Percentiles rank a stretch among this genome's conserved stretches.
These are phyloP conservation scores for Leccinum pachyderme DNA, from an alignment of 1,284 basidiomycete species.

Conservation along the genomic window DNA sequence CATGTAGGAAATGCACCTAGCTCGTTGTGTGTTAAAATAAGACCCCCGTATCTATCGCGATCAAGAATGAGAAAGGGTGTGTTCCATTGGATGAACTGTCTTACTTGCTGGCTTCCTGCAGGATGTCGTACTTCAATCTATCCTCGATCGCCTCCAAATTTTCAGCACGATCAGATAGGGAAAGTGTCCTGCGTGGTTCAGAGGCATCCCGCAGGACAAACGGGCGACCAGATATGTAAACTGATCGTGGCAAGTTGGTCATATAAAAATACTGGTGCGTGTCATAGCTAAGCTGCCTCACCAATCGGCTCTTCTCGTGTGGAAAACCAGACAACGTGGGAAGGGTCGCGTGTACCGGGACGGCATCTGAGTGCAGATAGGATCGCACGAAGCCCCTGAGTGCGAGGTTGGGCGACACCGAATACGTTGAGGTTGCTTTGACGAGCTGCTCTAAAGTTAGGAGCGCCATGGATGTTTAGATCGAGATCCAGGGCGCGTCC, in stretches of 20 bases:
- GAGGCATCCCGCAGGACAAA: slow-evolving; percentile 95
- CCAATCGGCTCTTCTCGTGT: slow-evolving; percentile 83
- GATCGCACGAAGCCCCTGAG: slow-evolving; percentile 90
- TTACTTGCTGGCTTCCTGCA: slow-evolving; percentile 82
- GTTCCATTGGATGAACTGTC: slow-evolving; percentile 13
- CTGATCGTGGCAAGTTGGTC: slow-evolving; percentile 25
- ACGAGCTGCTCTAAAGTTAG: slow-evolving; percentile 87
- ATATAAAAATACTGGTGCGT: background rate
- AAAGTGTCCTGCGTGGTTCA: slow-evolving; percentile 78
- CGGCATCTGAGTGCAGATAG: slow-evolving; percentile 84
- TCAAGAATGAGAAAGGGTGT: slow-evolving; percentile 5
- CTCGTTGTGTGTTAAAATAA: slow-evolving; percentile 93
- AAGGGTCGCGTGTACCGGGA: slow-evolving; percentile 58
- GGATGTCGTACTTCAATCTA: slow-evolving; percentile 88
- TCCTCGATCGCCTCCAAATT: slow-evolving; percentile 95
- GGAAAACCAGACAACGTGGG: slow-evolving; percentile 81
- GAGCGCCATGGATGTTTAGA: slow-evolving; percentile 90
- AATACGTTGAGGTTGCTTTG: slow-evolving; percentile 83
- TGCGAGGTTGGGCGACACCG: slow-evolving; percentile 93
- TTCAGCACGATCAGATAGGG: slow-evolving; percentile 88
- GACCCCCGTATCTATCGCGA: slow-evolving; percentile 72
- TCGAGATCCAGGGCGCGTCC: slow-evolving; percentile 90
- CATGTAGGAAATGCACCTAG: slow-evolving; percentile 46
- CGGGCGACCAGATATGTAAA: slow-evolving; percentile 92
- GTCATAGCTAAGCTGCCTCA: slow-evolving; percentile 34